Evolutionary conservation across 139 green algal species (phyloP).

Genomic region (Closterium sp.): DNA sequence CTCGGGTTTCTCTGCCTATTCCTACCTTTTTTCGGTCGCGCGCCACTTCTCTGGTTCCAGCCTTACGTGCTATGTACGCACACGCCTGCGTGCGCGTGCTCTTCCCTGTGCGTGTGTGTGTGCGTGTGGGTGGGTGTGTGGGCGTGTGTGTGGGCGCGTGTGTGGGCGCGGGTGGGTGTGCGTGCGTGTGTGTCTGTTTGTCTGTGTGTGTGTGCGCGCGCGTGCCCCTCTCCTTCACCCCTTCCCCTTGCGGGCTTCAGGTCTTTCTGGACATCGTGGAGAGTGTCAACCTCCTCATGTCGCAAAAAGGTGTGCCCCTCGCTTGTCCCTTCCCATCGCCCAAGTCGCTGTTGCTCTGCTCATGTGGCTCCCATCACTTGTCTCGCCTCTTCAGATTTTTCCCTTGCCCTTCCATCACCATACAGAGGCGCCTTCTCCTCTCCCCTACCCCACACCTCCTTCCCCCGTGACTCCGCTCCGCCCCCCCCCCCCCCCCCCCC

Average conservation of each 20-base stretch:
- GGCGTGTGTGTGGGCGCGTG: no score
- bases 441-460: background rate
- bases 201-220: background rate
- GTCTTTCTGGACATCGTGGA: constrained; percentile 95
- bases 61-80: background rate
- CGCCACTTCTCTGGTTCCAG: background rate
- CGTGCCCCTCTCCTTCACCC: background rate
- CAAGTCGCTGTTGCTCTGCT: no score
- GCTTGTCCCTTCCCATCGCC: background rate
- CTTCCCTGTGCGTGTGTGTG: background rate
- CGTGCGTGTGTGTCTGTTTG: background rate
- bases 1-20: background rate
- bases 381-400: background rate
- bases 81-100: background rate
- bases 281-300: constrained; percentile 79
- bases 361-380: background rate
- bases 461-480: background rate
- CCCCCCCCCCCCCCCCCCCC: no score
- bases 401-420: background rate
- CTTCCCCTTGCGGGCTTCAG: background rate
- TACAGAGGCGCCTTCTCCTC: background rate
- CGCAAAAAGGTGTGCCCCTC: constrained; percentile 57
- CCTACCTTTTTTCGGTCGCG: background rate
- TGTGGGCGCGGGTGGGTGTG: background rate
- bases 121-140: background rate